Percentiles rank a stretch among this genome's conserved stretches.
Evolutionary conservation across 2,329 filamentous ascomycete species (phyloP).

Genomic region (Hymenoscyphus albidus): DNA sequence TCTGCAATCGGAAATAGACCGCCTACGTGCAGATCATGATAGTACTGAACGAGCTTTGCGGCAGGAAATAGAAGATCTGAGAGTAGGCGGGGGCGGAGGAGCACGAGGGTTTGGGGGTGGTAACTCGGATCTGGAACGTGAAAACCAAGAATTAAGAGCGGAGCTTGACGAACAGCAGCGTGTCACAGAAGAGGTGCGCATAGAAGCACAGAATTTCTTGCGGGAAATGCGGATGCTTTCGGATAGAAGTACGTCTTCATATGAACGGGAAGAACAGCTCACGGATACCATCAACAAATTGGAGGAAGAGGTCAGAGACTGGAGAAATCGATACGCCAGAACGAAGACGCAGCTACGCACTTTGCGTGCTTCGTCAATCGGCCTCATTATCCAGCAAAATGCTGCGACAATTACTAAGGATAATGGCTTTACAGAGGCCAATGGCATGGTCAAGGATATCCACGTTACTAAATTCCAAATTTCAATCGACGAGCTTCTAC

Average conservation of each 20-base stretch:
- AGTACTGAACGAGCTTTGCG: conserved; percentile 59
- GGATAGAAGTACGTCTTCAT: conserved; percentile 70
- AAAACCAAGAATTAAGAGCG: conserved; percentile 65
- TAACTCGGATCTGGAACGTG: conserved; percentile 53
- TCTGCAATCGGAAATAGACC: conserved; percentile 74
- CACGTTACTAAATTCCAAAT: conserved; percentile 95
- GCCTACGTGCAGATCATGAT: conserved; percentile 64
- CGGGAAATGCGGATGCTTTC: conserved; percentile 87
- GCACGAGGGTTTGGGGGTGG: conserved; percentile 30
- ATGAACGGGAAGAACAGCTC: conserved; percentile 78
- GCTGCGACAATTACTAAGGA: conserved; percentile 64
- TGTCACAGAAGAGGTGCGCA: conserved; percentile 80
- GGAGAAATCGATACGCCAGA: conserved; percentile 85
- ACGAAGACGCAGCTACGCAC: conserved; percentile 82
- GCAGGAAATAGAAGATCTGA: conserved; percentile 56
- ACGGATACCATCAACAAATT: conserved; percentile 70
- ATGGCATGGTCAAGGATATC: conserved; percentile 82
- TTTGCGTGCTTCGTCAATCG: conserved; percentile 75
- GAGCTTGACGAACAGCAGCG: conserved; percentile 71
- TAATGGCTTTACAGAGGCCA: conserved; percentile 62
- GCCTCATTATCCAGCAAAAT: conserved; percentile 65
- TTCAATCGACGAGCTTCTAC: conserved; percentile 84
- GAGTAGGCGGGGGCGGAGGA: conserved; percentile 32
- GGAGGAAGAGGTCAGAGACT: conserved; percentile 80
- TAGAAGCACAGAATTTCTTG: conserved; percentile 77